Base-by-base conservation (phyloP, 2,329 filamentous ascomycete genomes). In the Exophiala calicioides region DNA sequence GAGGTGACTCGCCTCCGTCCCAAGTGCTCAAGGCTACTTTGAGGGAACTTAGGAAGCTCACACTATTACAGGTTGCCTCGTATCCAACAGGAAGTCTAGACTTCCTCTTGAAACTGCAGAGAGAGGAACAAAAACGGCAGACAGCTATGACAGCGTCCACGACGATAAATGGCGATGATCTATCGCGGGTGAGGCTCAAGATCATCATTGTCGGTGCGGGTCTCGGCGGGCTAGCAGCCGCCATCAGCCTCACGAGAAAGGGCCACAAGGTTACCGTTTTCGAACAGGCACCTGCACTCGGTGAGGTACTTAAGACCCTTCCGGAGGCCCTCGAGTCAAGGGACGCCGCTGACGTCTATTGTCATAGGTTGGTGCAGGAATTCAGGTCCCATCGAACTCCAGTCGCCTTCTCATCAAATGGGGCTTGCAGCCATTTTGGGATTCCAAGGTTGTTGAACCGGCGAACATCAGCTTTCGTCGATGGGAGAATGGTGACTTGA, bases 151-250 rank as follows among this genome's bases (percentile, higher is more conserved):
- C 24, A 23, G 34, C 42, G 15, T 41, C 46, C 15, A 24, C 31
- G 12, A 29, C 41, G 12, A 18, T 38, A 16, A 44, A 44, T 15
- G 20, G 15, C 7, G 47, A 50, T 4, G 21, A 46, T 5, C 18
- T 30, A 9, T 53, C 51, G 5, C 19, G 24, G 18, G 19, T 53
- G 4, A 45, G 35, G 31, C 31, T 57, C 88, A 18, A 60, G 8
- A 57, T 63, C 16, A 56, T 63, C 21, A 52, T 65, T 10, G 59
- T 65, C 7, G 64, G 64, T 20, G 63, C 63, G 19, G 63, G 64
- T 2, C 52, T 65, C 2, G 62, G 56, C 6, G 63, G 64, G 5
- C 49, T 65, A 7, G 47, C 57, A 18, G 58, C 62, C 3, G 64
- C 59, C 5, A 62, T 66, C 19, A 58, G 59, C 4, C 59, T 65